Conservation (phyloP, 768 basidiomycete species). For the Amyloporia xantha region DNA sequence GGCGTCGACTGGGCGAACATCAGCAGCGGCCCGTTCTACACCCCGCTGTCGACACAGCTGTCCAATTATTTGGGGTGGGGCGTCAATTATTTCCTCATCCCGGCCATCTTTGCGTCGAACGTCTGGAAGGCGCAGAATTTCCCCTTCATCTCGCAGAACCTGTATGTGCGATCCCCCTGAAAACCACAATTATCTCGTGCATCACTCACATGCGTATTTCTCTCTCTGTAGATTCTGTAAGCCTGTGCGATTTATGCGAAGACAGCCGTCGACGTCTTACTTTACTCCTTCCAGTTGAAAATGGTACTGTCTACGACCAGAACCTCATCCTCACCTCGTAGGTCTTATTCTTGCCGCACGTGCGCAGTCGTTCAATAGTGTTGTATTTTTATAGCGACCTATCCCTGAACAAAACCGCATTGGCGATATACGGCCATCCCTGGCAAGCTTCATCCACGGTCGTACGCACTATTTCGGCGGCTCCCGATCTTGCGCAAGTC, state of each 20-base stretch:
- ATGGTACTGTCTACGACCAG: conserved; percentile 51
- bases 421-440: not conserved
- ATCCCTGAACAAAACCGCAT: conserved; percentile 2
- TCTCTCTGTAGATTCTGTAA: not conserved
- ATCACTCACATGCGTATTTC: not conserved
- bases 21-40: not conserved
- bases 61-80: conserved; percentile 4
- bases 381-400: not conserved
- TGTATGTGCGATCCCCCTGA: not conserved
- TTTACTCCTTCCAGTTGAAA: conserved; percentile 20
- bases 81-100: conserved; percentile 4
- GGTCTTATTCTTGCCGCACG: not conserved
- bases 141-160: conserved; percentile 7
- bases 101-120: conserved; percentile 3
- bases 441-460: conserved; percentile 3
- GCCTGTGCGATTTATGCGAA: not conserved
- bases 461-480: not conserved
- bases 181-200: too few species aligned
- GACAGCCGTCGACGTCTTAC: not conserved
- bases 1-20: conserved; percentile 7
- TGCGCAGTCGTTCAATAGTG: not conserved
- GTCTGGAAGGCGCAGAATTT: conserved; percentile 6
- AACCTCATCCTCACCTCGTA: conserved; percentile 38
- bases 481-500: not conserved
- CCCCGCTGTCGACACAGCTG: conserved; percentile 2